A percentile compares a stretch with the other conserved stretches of the same genome.
These are phyloP conservation scores for Fusarium sambucinum DNA, from an alignment of 2,329 filamentous ascomycete species.

Conservation along the genomic window DNA sequence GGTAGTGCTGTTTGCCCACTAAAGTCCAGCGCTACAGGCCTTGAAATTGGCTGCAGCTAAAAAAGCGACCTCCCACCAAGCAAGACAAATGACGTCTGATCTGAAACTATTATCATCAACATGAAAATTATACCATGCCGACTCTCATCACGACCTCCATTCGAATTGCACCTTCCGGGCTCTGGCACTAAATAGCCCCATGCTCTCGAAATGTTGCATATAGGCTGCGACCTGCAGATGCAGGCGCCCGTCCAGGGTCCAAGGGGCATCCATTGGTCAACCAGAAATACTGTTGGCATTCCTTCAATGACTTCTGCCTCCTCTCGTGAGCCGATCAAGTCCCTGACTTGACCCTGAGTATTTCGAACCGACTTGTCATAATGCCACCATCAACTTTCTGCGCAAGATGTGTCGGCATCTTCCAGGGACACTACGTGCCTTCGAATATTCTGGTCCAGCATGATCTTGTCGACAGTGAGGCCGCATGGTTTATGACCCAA, in stretches of 20 bases:
- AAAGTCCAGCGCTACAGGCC: slow-evolving; percentile 1
- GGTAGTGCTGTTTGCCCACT: background rate
- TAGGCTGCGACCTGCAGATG: background rate
- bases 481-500: background rate
- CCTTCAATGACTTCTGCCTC: background rate
- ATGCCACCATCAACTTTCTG: slow-evolving; percentile 20
- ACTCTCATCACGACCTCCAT: background rate
- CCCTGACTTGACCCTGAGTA: no score
- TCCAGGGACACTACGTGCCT: slow-evolving; percentile 24
- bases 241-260: background rate
- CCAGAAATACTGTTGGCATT: background rate
- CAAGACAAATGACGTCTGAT: background rate
- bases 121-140: background rate
- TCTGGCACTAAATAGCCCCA: background rate
- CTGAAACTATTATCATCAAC: background rate
- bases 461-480: slow-evolving; percentile 6
- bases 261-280: background rate
- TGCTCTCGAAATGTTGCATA: background rate
- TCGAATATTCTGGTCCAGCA: slow-evolving; percentile 5
- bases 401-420: slow-evolving; percentile 20
- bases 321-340: background rate
- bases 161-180: background rate
- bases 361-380: no score
- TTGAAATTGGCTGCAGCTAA: slow-evolving; percentile 3
- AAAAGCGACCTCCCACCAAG: background rate